These are phyloP conservation scores for Globisporangium carolinianum DNA, from an alignment of 352 stramenopile species.

Conservation along the genomic window DNA sequence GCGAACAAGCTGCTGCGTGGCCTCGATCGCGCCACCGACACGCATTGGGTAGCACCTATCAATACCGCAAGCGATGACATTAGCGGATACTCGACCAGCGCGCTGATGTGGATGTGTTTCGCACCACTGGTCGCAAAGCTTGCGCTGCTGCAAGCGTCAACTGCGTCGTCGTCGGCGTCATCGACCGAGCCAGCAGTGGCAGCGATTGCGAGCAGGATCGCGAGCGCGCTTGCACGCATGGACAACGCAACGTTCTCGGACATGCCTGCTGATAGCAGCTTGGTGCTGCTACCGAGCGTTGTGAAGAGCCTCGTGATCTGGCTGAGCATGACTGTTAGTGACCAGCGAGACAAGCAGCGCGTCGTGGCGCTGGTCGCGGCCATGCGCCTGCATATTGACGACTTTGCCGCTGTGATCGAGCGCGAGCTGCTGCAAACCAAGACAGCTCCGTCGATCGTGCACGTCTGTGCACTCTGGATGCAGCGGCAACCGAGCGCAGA, in stretches of 20 bases:
- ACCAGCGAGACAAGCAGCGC: background rate
- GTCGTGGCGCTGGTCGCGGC: background rate
- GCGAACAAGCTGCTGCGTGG: constrained; percentile 5
- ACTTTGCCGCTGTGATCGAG: background rate
- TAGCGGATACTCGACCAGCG: background rate
- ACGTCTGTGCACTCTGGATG: constrained; percentile 1
- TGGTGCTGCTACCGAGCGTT: background rate
- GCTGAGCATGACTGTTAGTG: background rate
- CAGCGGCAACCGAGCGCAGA: background rate
- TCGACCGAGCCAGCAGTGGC: background rate
- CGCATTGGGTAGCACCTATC: background rate
- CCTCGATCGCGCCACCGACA: background rate
- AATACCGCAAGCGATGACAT: background rate
- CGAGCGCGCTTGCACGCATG: background rate
- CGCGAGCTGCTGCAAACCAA: background rate
- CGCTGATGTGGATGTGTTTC: background rate
- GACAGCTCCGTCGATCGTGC: background rate
- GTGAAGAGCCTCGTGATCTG: background rate
- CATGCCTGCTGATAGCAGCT: background rate
- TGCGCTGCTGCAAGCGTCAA: background rate
- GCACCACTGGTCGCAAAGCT: background rate
- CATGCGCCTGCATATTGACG: background rate
- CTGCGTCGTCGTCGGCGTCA: background rate
- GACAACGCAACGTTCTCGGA: background rate
- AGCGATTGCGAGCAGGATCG: background rate